Evolutionary conservation across 164 flowering plant genomes (phyloP), one percentile per base, ranked within the genome.

Genomic region (Piper betle): DNA sequence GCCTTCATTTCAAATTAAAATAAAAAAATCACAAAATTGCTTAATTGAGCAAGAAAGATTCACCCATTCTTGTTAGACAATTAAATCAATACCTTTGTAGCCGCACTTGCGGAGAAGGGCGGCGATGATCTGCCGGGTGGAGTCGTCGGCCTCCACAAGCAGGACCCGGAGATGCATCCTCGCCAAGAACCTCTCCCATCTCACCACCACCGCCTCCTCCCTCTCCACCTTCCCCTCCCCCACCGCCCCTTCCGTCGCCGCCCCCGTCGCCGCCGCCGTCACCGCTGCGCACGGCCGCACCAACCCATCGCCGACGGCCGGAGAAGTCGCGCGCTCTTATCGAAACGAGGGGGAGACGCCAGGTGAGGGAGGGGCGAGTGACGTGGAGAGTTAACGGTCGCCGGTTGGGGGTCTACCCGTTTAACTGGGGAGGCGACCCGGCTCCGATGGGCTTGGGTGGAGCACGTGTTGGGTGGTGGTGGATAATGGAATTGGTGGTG

Each of bases 61-160:
- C 8, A 11, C 6, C 8, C 33, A 42, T 13, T 13, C 42, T 1
- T 4, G 19, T 2, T 2, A 52, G 18, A 4, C 12, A 42, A 18
- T 41, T 37, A 46, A 13, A 33, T 3, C 33, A 61, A 53, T 50
- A 88, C 96, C 96, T 84, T 60, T 81, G 74, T 86, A 88, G 64
- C 78, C 76, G 66, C 92, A 88, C 77, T 85, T 88, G 65, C 93
- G 72, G 54, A 88, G 80, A 33, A 88, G 88, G 13, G 93, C 96
- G n/a, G 86, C 64, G 5, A 88, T 78, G 71, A 88, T 82, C 73
- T 88, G 96, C 69, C 93, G 61, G 13, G 96, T 88, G 8, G n/a
- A n/a, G n/a, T n/a, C n/a, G n/a, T n/a, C n/a, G n/a, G n/a, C n/a
- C n/a, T n/a, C n/a, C n/a, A n/a, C 96, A 64, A 88, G 56, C 75